Percentiles rank a stretch among this genome's conserved stretches.
Conservation (phyloP, 2,329 filamentous ascomycete genomes). For the Arthrobotrys sinensis region DNA sequence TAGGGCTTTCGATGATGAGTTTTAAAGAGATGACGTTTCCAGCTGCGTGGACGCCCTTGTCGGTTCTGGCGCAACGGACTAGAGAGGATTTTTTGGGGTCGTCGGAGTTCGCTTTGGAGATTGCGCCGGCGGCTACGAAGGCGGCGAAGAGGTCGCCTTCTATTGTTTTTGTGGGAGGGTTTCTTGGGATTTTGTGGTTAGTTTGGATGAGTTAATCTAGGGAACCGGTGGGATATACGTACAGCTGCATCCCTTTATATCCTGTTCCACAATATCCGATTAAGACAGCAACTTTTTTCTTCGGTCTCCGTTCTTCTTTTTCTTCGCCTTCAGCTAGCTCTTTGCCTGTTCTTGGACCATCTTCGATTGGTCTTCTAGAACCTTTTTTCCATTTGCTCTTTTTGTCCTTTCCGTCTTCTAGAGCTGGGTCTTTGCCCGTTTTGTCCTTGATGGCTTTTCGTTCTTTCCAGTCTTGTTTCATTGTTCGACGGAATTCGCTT, state of each 20-base stretch:
- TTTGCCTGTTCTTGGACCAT: slow-evolving; percentile 23
- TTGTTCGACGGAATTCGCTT: slow-evolving; percentile 51
- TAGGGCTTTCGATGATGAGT: slow-evolving; percentile 91
- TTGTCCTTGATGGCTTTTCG: slow-evolving; percentile 33
- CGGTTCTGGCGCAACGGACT: slow-evolving; percentile 92
- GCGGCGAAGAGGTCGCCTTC: slow-evolving; percentile 95
- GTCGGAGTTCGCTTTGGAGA: slow-evolving; percentile 95
- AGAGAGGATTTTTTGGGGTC: slow-evolving; percentile 97
- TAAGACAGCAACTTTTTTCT: slow-evolving; percentile 95
- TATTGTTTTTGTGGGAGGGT: slow-evolving; percentile 83
- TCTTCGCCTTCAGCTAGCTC: slow-evolving; percentile 54
- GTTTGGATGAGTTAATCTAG: background rate
- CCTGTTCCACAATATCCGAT: slow-evolving; percentile 96
- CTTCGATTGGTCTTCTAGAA: slow-evolving; percentile 24
- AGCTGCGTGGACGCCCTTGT: slow-evolving; percentile 97
- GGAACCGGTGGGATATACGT: slow-evolving; percentile 69
- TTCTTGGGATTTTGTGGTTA: slow-evolving; percentile 44
- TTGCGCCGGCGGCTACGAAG: slow-evolving; percentile 90
- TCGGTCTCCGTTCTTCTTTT: slow-evolving; percentile 84
- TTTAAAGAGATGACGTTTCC: slow-evolving; percentile 96
- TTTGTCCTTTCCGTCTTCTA: slow-evolving; percentile 14
- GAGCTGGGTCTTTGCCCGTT: slow-evolving; percentile 24
- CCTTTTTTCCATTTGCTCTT: slow-evolving; percentile 14
- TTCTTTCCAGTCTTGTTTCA: slow-evolving; percentile 54
- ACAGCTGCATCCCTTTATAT: slow-evolving; percentile 96